These are phyloP conservation scores for Saccharomyces hybrid DNA, from an alignment of 1,139 yeast species.

Conservation along the genomic window DNA sequence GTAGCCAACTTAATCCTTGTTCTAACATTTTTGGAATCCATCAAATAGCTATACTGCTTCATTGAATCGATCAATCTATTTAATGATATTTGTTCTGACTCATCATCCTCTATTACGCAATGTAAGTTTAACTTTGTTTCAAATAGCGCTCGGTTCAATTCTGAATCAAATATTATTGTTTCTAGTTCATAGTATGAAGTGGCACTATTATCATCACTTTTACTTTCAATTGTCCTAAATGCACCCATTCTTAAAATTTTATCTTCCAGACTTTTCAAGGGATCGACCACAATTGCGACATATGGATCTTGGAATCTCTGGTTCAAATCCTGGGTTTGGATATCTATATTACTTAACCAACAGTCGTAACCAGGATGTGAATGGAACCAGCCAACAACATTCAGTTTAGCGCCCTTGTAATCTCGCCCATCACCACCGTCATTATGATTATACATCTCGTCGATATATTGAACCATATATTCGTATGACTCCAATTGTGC, in stretches of 20 bases:
- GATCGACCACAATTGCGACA: slow-evolving; percentile 82
- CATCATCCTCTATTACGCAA: slow-evolving; percentile 7
- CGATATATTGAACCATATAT: slow-evolving; percentile 81
- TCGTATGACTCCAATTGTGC: slow-evolving; percentile 93
- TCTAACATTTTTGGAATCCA: background rate
- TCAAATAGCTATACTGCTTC: slow-evolving; percentile 7
- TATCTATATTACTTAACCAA: slow-evolving; percentile 88
- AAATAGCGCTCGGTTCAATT: slow-evolving; percentile 36
- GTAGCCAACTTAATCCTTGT: background rate
- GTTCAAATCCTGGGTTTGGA: slow-evolving; percentile 76
- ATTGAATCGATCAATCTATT: slow-evolving; percentile 19
- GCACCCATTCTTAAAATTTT: slow-evolving; percentile 85
- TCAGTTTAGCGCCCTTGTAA: slow-evolving; percentile 30
- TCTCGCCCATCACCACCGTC: slow-evolving; percentile 34
- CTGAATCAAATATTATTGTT: slow-evolving; percentile 54
- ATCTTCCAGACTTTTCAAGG: slow-evolving; percentile 56
- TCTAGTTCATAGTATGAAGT: slow-evolving; percentile 65
- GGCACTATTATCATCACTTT: slow-evolving; percentile 61
- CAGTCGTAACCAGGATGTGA: slow-evolving; percentile 98
- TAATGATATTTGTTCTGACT: slow-evolving; percentile 10
- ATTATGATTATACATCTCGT: slow-evolving; percentile 41
- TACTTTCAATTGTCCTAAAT: slow-evolving; percentile 61
- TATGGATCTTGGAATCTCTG: slow-evolving; percentile 90
- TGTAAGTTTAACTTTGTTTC: slow-evolving; percentile 8
- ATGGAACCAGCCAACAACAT: slow-evolving; percentile 92